A percentile compares a stretch with the other conserved stretches of the same genome.
phyloP scores from a whole-genome alignment of 176 grass and related monocot species.

The Poa annua region DNA sequence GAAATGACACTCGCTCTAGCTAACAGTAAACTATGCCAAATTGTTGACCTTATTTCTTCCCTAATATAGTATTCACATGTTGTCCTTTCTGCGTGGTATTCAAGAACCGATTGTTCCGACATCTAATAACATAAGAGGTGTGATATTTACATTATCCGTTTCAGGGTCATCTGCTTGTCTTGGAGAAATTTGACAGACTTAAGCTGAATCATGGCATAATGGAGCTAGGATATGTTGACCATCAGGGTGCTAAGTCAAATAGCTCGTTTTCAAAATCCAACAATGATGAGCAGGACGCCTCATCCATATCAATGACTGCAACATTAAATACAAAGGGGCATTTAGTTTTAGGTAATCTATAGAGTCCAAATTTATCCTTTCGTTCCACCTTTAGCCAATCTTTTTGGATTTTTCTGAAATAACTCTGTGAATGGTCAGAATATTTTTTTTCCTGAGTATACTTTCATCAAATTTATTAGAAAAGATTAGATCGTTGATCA shows the following conservation, averaged over 20 bases:
- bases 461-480: background rate
- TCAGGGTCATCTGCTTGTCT: constrained; percentile 91
- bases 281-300: constrained; percentile 49
- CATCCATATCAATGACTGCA: constrained; percentile 94
- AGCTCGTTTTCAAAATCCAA: constrained; percentile 36
- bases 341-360: constrained; percentile 75
- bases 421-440: constrained; percentile 16
- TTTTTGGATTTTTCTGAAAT: background rate
- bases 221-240: constrained; percentile 87
- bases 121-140: constrained; percentile 15
- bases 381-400: constrained; percentile 31
- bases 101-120: background rate
- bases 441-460: constrained; percentile 16
- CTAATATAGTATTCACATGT: constrained; percentile 21
- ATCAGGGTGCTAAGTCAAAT: constrained; percentile 61
- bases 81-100: constrained; percentile 12
- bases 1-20: background rate
- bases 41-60: constrained; percentile 5
- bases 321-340: constrained; percentile 67
- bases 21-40: constrained; percentile 22
- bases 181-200: constrained; percentile 77
- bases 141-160: constrained; percentile 33
- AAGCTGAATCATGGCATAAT: constrained; percentile 91
- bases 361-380: constrained; percentile 24
- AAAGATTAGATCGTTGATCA: constrained; percentile 1